Percentiles rank a stretch among this genome's conserved stretches.
Evolutionary conservation across 768 basidiomycete species (phyloP).

Genomic region (Cubamyces sp.): DNA sequence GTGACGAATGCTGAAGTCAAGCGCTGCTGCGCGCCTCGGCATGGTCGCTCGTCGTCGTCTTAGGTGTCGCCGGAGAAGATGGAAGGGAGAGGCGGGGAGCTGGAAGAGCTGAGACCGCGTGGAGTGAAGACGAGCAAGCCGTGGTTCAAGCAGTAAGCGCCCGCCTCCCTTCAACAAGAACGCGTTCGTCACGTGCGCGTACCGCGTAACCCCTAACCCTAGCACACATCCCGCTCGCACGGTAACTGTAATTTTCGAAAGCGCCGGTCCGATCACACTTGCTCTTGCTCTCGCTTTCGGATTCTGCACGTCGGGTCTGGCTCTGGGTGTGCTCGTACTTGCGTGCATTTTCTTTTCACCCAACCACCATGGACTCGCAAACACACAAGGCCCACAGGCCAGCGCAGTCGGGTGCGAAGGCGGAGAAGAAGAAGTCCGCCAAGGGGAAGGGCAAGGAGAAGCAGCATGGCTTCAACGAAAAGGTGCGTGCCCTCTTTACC

Average conservation of each 20-base stretch:
- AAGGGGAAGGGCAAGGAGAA: slow-evolving; percentile 72
- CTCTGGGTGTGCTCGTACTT: neutral
- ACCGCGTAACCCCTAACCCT: slow-evolving; percentile 16
- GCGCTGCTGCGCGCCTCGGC: slow-evolving; percentile 24
- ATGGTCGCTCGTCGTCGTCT: slow-evolving; percentile 8
- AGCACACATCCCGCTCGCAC: neutral
- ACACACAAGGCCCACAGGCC: slow-evolving; percentile 85
- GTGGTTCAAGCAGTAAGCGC: slow-evolving; percentile 20
- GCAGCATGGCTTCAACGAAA: slow-evolving; percentile 86
- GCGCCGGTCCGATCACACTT: slow-evolving; percentile 16
- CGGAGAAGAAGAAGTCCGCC: slow-evolving; percentile 66
- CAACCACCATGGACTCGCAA: slow-evolving; percentile 62
- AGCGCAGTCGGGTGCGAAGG: slow-evolving; percentile 70
- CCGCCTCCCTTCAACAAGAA: slow-evolving; percentile 24
- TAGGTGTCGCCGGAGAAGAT: slow-evolving; percentile 27
- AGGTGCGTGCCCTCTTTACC: slow-evolving; percentile 51
- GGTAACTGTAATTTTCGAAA: slow-evolving; percentile 9
- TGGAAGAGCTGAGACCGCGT: slow-evolving; percentile 3
- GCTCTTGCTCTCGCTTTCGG: neutral
- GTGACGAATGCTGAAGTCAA: slow-evolving; percentile 62
- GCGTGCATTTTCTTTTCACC: neutral
- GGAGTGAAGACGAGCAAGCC: slow-evolving; percentile 6
- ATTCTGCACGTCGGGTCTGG: neutral
- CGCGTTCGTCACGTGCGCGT: slow-evolving; percentile 29
- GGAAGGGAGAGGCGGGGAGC: slow-evolving; percentile 4